Base-by-base conservation (phyloP, 1,284 basidiomycete species). In the Austropuccinia psidii region DNA sequence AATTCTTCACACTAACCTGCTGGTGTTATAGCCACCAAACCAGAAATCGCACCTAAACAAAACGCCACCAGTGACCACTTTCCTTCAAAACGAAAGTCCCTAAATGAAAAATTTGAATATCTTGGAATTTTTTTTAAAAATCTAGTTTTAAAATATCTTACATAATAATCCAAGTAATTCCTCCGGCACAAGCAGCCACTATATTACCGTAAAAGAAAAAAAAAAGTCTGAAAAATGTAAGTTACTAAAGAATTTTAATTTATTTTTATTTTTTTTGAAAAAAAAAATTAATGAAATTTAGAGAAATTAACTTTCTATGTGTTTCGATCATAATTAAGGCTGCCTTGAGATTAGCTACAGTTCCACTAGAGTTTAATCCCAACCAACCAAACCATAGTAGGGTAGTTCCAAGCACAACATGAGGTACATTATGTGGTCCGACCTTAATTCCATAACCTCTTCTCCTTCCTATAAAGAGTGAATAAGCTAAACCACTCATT, bases 381-480 rank as follows among this genome's bases (percentile, higher is more conserved):
- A 94, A 93, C 94, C 94, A 97, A 73, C 93, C 93, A 79, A 95
- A 90, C 92, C 92, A 96, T 73, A 96, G 88, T 77, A 96, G 85
- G 15, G 87, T 86, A 17, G 88, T 94, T 76, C 94, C 94, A 65
- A 97, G 86, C 72, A 88, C 88, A 78, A 96, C 90, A 81, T 93
- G 84, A 37, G 89, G 89, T 21, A 96, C 91, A 80, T 95, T 96
- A 81, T 94, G 91, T 9, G 93, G 93, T 75, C 92, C 87, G 77
- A 91, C 83, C 29, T 91, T 83, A 52, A 88, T 88, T 75, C 93
- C 89, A 80, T 94, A 98, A 2, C 94, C 94, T 39, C 90, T 85
- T 74, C 94, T 82, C 74, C 84, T 91, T 73, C 93, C 94, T 64
- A 98, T 88, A 82, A 91, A 98, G 79, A 95, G 84, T n/a, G 92